Conservation (phyloP, 2,329 filamentous ascomycete species). For the Beauveria rudraprayagi region DNA sequence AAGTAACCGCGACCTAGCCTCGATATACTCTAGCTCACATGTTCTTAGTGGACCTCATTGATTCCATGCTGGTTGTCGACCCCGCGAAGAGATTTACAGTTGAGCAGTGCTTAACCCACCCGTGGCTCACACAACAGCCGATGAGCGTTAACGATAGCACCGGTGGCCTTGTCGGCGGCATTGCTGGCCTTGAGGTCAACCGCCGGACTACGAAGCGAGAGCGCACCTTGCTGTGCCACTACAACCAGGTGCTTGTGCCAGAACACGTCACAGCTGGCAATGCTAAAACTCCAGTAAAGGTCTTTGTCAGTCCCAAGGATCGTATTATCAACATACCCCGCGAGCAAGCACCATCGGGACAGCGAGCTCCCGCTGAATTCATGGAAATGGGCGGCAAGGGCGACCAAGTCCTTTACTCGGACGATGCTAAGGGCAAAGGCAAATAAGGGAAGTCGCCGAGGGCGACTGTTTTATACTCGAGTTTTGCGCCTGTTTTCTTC, state of each 20-base stretch:
- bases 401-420: conserved; percentile 67
- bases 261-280: conserved; percentile 47
- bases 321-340: conserved; percentile 31
- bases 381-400: conserved; percentile 79
- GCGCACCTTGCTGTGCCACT: conserved; percentile 72
- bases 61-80: conserved; percentile 87
- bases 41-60: conserved; percentile 70
- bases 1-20: conserved; percentile 22
- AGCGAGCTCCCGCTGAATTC: conserved; percentile 67
- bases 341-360: conserved; percentile 60
- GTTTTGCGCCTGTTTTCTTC: background rate
- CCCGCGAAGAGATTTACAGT: conserved; percentile 77
- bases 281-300: conserved; percentile 56
- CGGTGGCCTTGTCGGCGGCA: conserved; percentile 81
- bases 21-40: background rate
- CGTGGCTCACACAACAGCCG: conserved; percentile 66
- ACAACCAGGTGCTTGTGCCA: conserved; percentile 62
- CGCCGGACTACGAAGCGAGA: conserved; percentile 73
- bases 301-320: conserved; percentile 63
- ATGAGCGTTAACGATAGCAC: conserved; percentile 74
- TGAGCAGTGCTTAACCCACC: conserved; percentile 83
- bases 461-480: background rate
- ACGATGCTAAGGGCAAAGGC: conserved; percentile 39
- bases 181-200: conserved; percentile 74
- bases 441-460: conserved; percentile 8